Conservation (phyloP, 805 yeast species). For the Middelhovenomyces tepae region DNA sequence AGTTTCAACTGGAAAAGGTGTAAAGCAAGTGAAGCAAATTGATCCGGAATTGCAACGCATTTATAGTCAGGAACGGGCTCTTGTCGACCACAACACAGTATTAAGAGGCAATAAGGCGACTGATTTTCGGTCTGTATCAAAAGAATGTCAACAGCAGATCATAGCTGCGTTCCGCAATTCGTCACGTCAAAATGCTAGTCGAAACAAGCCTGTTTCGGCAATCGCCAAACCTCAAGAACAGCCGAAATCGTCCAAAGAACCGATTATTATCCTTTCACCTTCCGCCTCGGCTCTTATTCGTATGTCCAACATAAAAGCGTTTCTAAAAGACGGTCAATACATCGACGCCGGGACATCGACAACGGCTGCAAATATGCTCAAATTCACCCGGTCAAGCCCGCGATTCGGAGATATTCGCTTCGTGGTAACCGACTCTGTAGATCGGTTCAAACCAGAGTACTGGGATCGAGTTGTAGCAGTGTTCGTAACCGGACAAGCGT, state of each 20-base stretch:
- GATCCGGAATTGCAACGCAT: conserved; percentile 47
- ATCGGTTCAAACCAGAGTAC: conserved; percentile 86
- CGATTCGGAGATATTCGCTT: conserved; percentile 54
- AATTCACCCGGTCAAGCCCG: conserved; percentile 48
- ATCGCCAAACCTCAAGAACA: not conserved
- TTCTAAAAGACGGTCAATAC: conserved; percentile 63
- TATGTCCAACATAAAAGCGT: conserved; percentile 55
- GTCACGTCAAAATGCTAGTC: conserved; percentile 1
- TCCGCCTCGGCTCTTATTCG: conserved; percentile 67
- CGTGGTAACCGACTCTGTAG: conserved; percentile 81
- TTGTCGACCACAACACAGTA: conserved; percentile 35
- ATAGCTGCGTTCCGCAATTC: conserved; percentile 16
- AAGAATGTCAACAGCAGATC: conserved; percentile 25
- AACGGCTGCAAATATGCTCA: conserved; percentile 33
- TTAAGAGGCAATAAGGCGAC: conserved; percentile 29
- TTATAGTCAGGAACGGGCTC: conserved; percentile 33
- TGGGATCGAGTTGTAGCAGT: conserved; percentile 97
- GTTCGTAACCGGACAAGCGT: conserved; percentile 91
- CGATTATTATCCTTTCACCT: conserved; percentile 70
- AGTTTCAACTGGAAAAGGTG: conserved; percentile 2
- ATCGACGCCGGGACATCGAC: conserved; percentile 34
- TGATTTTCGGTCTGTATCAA: conserved; percentile 29
- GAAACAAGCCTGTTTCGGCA: not conserved
- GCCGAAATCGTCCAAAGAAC: conserved; percentile 33
- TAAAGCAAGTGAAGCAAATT: conserved; percentile 13